Evolutionary conservation across 768 basidiomycete species (phyloP), one percentile per base, ranked within the genome.

Genomic region (Myochromella boudieri): DNA sequence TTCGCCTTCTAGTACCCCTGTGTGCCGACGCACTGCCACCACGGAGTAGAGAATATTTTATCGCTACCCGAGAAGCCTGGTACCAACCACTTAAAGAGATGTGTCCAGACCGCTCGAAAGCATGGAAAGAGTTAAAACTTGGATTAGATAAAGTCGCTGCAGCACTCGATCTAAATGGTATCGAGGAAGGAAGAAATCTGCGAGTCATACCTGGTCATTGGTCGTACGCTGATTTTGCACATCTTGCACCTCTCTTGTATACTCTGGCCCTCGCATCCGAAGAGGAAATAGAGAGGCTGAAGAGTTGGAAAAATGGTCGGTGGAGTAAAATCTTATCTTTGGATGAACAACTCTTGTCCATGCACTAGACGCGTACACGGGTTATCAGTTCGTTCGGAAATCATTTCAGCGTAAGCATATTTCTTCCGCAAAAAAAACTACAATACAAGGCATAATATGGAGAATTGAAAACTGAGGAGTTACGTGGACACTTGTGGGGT

Each of bases 1-100:
- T 25, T 1, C n/a, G 10, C 18, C 31, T 56, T 10, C n/a, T 33
- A 28, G 22, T 49, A 2, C 45, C 42, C 5, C 1, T 31, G 10
- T 52, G 41, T 26, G 43, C 51, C 14, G 22, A 27, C 22, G 25
- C 49, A 6, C 47, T 58, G n/a, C 26, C 48, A 6, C 44, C 41
- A 2, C 14, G 42, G 11, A 48, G 51, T 17, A 37, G 32, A 6
- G 51, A 52, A 26, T 51, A 55, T 40, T 52, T 50, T 29, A 22
- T 52, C 5, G 44, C 27, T 18, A 55, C 50, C 18, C 46, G 54
- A 21, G 50, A 51, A 14, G 36, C 46, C 27, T 55, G 54, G 54
- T 51, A 26, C 27, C 40, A 33, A n/a, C 54, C 54, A 0, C 36
- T 48, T 7, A 39, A 49, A 8, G 36, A 51, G 15, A 49, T 55